Conservation (phyloP, 2,329 filamentous ascomycete species). For the Neospermospora avenae region DNA sequence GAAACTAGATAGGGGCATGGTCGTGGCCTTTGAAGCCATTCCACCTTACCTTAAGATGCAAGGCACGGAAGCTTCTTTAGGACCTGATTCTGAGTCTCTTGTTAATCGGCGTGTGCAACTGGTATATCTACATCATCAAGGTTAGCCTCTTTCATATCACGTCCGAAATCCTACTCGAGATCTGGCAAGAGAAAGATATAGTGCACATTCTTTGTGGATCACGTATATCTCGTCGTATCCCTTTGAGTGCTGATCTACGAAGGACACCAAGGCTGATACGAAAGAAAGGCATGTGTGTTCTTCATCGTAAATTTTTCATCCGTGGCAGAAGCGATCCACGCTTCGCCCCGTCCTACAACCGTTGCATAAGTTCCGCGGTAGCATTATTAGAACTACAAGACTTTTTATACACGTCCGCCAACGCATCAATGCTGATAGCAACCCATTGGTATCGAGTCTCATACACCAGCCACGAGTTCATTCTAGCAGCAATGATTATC, state of each 20-base stretch:
- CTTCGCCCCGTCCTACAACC: slow-evolving; percentile 16
- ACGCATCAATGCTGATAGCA: not conserved
- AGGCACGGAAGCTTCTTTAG: slow-evolving; percentile 58
- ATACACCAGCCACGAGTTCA: slow-evolving; percentile 30
- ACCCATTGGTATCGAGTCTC: slow-evolving; percentile 25
- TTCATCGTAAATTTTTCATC: slow-evolving; percentile 23
- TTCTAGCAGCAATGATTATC: slow-evolving; percentile 26
- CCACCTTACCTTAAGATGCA: slow-evolving; percentile 75
- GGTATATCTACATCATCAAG: slow-evolving; percentile 19
- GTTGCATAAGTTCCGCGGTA: slow-evolving; percentile 32
- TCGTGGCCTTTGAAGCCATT: slow-evolving; percentile 58
- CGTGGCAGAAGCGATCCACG: slow-evolving; percentile 15
- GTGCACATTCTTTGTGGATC: no score
- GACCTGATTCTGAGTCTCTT: slow-evolving; percentile 70
- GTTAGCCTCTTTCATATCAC: not conserved
- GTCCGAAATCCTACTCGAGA: no score
- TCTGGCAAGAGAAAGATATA: no score
- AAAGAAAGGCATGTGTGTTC: slow-evolving; percentile 16
- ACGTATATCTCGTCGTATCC: no score
- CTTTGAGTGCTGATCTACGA: not conserved
- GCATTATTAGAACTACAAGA: slow-evolving; percentile 26
- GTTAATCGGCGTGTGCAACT: slow-evolving; percentile 80
- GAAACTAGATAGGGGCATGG: slow-evolving; percentile 56
- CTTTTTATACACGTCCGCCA: slow-evolving; percentile 13
- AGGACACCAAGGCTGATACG: not conserved